These are phyloP conservation scores for Nakaseomyces sp. DNA, from an alignment of 1,139 yeast species.

Conservation along the genomic window DNA sequence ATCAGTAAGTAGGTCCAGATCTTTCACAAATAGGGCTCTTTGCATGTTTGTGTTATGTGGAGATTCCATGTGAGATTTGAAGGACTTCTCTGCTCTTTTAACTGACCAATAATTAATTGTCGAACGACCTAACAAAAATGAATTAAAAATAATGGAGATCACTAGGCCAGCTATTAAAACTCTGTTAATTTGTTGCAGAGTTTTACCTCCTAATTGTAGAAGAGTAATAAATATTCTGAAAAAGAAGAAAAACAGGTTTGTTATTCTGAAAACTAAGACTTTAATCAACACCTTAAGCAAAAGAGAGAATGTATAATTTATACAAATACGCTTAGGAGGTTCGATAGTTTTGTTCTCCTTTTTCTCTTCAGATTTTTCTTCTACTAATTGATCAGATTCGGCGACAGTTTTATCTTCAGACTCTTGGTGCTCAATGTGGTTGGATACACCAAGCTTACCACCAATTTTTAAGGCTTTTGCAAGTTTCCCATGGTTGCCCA, in stretches of 20 bases:
- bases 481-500: constrained; percentile 54
- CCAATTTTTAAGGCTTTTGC: constrained; percentile 55
- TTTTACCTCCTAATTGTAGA: constrained; percentile 14
- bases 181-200: constrained; percentile 21
- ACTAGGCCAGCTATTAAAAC: constrained; percentile 15
- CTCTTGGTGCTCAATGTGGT: constrained; percentile 23
- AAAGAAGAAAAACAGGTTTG: constrained; percentile 15
- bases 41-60: constrained; percentile 39
- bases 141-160: constrained; percentile 36
- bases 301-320: constrained; percentile 17
- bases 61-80: constrained; percentile 37
- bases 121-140: constrained; percentile 45
- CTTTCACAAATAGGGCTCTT: constrained; percentile 57
- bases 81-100: constrained; percentile 41
- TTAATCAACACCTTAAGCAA: constrained; percentile 22
- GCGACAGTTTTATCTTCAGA: constrained; percentile 11
- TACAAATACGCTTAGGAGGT: constrained; percentile 13
- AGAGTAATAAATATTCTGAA: constrained; percentile 16
- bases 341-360: background rate
- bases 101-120: constrained; percentile 59
- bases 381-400: background rate
- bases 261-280: constrained; percentile 14
- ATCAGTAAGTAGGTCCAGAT: constrained; percentile 44
- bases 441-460: constrained; percentile 37
- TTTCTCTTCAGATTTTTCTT: constrained; percentile 3